Evolutionary conservation across 176 grass and related monocot species (phyloP), one percentile per base, ranked within the genome.

Genomic region (Raddia distichophylla): DNA sequence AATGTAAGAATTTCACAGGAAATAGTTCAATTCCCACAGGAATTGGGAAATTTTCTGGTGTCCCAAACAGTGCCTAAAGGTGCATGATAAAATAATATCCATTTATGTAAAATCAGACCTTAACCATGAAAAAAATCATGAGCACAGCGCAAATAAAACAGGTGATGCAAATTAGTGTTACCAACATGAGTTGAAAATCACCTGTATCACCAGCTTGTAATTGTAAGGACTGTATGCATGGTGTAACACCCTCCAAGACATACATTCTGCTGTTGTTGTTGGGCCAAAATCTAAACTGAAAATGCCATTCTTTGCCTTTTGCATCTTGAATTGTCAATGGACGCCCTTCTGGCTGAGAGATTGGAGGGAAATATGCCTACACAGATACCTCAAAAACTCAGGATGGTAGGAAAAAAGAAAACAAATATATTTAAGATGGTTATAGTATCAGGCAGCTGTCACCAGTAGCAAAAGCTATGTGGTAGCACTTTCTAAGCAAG

Each of bases 231-330:
- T 99, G 97, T 86, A 99, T 99, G 84, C 97, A 99, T 64, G 97
- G 93, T 60, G 97, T 99, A 76, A 99, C 97, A 59, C 97, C 97
- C 73, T 99, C 97, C 67, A 99, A 88, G 61, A 99, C 97, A 5
- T 99, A 99, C 97, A 99, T 99, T 90, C 97, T 90, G 82, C 97
- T 99, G 73, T 99, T 99, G 75, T 99, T 99, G 84, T 99, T 99
- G 52, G 97, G 97, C 97, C 97, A 99, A 71, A 93, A 99, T 67
- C 97, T 83, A 80, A 99, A 99, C 68, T 99, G 97, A 80, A 99
- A 99, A 83, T 99, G 97, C 97, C 97, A 99, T 84, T 99, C 93
- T 84, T 99, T 99, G 56, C 97, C 97, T 86, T 94, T 93, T 76
- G 96, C 87, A 54, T 99, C 96, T 95, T 93, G 92, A 88, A 99